These are phyloP conservation scores for Aspergillus calidoustus DNA, from an alignment of 2,329 filamentous ascomycete species.

Conservation along the genomic window DNA sequence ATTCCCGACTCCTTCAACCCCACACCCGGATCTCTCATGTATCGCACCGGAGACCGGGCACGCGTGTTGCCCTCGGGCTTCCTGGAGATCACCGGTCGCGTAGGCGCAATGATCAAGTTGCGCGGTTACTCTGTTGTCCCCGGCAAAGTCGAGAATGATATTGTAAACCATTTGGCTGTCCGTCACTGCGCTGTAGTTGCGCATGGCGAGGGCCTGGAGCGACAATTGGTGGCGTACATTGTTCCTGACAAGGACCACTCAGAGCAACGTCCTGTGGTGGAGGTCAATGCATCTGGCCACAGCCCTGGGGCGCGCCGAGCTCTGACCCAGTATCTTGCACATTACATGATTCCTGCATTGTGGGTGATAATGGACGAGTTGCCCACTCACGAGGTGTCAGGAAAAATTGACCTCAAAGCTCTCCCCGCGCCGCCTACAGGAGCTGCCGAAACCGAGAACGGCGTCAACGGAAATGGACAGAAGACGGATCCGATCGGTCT, in stretches of 20 bases:
- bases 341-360: conserved; percentile 81
- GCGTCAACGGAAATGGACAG: conserved; percentile 46
- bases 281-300: conserved; percentile 72
- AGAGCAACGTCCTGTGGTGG: conserved; percentile 62
- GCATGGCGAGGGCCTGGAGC: conserved; percentile 75
- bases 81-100: conserved; percentile 75
- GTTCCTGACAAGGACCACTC: conserved; percentile 66
- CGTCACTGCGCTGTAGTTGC: conserved; percentile 72
- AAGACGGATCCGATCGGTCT: conserved; percentile 68
- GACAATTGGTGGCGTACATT: conserved; percentile 77
- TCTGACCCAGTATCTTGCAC: conserved; percentile 69
- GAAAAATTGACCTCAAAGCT: conserved; percentile 75
- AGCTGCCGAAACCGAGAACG: conserved; percentile 37
- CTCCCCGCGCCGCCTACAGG: conserved; percentile 64
- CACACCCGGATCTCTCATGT: conserved; percentile 68
- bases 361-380: conserved; percentile 75
- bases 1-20: conserved; percentile 66
- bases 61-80: conserved; percentile 68
- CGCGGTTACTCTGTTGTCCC: conserved; percentile 79
- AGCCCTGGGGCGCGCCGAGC: conserved; percentile 70
- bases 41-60: conserved; percentile 74
- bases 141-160: conserved; percentile 74
- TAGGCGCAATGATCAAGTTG: conserved; percentile 80
- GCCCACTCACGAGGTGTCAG: conserved; percentile 77
- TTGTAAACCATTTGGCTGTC: conserved; percentile 71